Conservation (phyloP, 495 filamentous ascomycete genomes). For the Penicillium cosmopolitanum region DNA sequence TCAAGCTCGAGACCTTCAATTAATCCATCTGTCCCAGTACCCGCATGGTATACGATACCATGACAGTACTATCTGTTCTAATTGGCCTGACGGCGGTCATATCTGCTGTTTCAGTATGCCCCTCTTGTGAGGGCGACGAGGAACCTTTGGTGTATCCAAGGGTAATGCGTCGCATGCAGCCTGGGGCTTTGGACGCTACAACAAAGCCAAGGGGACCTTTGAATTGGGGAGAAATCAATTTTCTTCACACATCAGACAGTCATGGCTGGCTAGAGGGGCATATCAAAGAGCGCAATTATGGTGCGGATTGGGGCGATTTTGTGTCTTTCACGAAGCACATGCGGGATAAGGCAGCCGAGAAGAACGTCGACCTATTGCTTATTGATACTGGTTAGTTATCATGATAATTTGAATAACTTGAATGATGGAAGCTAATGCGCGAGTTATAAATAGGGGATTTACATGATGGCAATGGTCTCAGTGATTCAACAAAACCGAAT, state of each 20-base stretch:
- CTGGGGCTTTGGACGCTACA: conserved; percentile 42
- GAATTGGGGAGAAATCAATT: conserved; percentile 51
- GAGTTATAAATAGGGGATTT: conserved; percentile 31
- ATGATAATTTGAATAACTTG: background rate
- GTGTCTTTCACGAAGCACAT: conserved; percentile 41
- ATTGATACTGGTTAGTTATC: conserved; percentile 39
- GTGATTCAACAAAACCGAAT: conserved; percentile 41
- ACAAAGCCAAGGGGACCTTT: conserved; percentile 38
- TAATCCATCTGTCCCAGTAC: background rate
- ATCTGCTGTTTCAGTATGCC: conserved; percentile 11
- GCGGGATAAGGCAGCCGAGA: conserved; percentile 36
- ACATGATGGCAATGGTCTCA: conserved; percentile 46
- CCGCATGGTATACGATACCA: background rate
- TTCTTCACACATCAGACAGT: conserved; percentile 50
- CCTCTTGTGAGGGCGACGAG: conserved; percentile 8
- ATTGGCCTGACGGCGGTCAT: conserved; percentile 4
- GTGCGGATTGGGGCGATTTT: conserved; percentile 48
- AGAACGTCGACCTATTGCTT: conserved; percentile 41
- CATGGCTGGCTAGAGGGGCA: conserved; percentile 54
- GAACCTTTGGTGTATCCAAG: conserved; percentile 9
- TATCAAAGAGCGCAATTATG: conserved; percentile 47
- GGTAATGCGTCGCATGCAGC: conserved; percentile 20
- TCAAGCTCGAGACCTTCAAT: background rate
- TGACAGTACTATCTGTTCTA: background rate
- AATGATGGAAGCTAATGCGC: background rate